Base-by-base conservation (phyloP, 2,329 filamentous ascomycete genomes). In the Fusarium acutatum region DNA sequence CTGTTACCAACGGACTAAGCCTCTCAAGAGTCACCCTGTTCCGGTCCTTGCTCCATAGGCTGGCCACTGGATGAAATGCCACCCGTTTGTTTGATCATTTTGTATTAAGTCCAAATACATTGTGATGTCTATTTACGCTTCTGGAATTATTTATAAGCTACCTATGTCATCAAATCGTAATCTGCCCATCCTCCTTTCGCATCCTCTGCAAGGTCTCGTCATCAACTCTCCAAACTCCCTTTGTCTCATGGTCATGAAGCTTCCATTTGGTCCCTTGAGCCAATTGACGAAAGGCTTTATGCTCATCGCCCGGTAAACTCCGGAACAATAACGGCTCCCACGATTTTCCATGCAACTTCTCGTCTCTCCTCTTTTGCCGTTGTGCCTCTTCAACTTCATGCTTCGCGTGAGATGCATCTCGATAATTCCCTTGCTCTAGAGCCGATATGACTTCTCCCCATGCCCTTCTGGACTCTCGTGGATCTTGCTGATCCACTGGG, bases 351-450 rank as follows among this genome's bases (percentile, higher is more conserved):
- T 78, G 77, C 20, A 87, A 86, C 74, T 88, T 88, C 80, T 96
- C 94, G 60, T 88, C 83, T 75, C 89, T 89, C 68, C 95, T 88
- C 84, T 96, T 86, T 68, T 92, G 90, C 20, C 95, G 88, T 83
- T 97, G 95, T 34, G 90, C 89, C 77, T 95, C 92, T 81, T 97
- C 95, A 64, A 97, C 93, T 79, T 91, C 90, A 13, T 88, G 89
- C 84, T 97, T 97, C 79, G 95, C 92, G 1, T 82, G 82, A 0
- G 89, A 89, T 0, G 92, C 93, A 11, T 86, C 85, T 63, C 94
- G 90, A 88, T 96, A 92, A 78, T 97, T 92, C 30, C 93, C 93
- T 66, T 86, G 86, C n/a, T 86, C 82, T 64, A 97, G 92, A 30
- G 91, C 93, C 7, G 87, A 86, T 0, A 93, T 91, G 6, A 97